Percentiles rank a stretch among this genome's conserved stretches.
Evolutionary conservation across 495 filamentous ascomycete genomes (phyloP).

Genomic region (Neurospora cerealis): DNA sequence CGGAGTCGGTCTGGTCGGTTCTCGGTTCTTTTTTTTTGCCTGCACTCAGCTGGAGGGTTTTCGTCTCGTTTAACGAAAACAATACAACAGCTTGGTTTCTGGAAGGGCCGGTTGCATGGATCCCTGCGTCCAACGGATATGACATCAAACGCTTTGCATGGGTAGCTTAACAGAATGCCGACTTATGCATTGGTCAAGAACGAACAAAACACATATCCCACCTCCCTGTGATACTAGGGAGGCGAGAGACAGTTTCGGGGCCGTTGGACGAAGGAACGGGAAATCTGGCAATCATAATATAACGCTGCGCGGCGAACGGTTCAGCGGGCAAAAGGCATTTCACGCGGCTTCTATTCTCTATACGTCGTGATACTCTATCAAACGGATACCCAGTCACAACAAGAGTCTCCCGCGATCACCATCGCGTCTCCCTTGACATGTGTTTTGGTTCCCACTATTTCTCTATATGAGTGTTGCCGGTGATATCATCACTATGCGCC

Average conservation of each 20-base stretch:
- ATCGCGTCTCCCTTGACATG: background rate
- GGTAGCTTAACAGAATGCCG: conserved; percentile 25
- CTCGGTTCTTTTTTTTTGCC: conserved; percentile 20
- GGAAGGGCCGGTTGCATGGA: conserved; percentile 24
- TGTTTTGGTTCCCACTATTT: background rate
- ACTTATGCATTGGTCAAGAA: conserved; percentile 20
- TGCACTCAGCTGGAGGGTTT: conserved; percentile 21
- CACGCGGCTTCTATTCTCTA: background rate
- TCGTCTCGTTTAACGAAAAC: conserved; percentile 14
- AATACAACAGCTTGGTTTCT: conserved; percentile 17
- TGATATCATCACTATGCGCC: background rate
- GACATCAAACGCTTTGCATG: conserved; percentile 18
- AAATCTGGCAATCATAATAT: background rate
- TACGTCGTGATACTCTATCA: background rate
- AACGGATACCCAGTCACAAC: background rate
- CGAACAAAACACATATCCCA: background rate
- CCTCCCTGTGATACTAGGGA: background rate
- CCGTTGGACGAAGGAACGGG: background rate
- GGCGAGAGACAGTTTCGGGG: background rate
- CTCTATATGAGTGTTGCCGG: background rate
- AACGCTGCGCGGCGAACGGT: background rate
- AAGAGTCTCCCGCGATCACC: background rate
- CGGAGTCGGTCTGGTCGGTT: conserved; percentile 29
- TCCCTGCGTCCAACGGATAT: conserved; percentile 14
- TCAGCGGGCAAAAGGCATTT: background rate